Evolutionary conservation across 352 stramenopile species (phyloP).

Genomic region (Phytophthora agathidicida): DNA sequence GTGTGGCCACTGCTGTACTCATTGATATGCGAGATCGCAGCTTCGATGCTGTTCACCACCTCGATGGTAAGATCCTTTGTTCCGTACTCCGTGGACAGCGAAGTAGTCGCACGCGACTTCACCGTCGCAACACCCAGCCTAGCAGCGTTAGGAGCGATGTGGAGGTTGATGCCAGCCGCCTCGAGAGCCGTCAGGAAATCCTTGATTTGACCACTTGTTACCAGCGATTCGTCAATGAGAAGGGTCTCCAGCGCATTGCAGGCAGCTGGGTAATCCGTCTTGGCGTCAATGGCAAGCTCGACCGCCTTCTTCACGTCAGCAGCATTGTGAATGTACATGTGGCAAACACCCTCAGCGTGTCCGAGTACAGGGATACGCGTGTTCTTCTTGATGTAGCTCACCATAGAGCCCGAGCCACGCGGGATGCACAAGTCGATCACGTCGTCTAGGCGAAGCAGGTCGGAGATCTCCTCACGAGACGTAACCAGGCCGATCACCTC

Average conservation of each 20-base stretch:
- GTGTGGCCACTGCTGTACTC: constrained; percentile 96
- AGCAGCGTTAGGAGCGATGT: constrained; percentile 91
- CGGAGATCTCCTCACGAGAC: constrained; percentile 92
- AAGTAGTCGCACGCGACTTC: constrained; percentile 73
- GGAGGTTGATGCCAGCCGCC: constrained; percentile 91
- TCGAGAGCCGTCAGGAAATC: constrained; percentile 86
- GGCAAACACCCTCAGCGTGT: constrained; percentile 98
- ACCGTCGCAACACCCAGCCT: constrained; percentile 62
- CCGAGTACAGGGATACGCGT: constrained; percentile 98
- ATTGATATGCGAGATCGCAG: constrained; percentile 96
- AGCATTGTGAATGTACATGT: constrained; percentile 96
- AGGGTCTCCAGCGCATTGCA: constrained; percentile 99
- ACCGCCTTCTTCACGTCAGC: constrained; percentile 88
- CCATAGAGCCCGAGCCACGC: constrained; percentile 94
- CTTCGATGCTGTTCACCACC: constrained; percentile 89
- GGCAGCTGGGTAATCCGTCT: constrained; percentile 98
- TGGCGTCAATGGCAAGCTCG: constrained; percentile 95
- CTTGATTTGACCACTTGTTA: constrained; percentile 75
- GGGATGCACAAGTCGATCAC: constrained; percentile 99
- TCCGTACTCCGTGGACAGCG: constrained; percentile 95
- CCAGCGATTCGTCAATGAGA: constrained; percentile 92
- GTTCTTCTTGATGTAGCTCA: constrained; percentile 97
- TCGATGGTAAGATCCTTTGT: constrained; percentile 94
- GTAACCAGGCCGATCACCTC: constrained; percentile 96
- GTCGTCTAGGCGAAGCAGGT: constrained; percentile 95